Evolutionary conservation across 306 rosid species (phyloP), one percentile per base, ranked within the genome.

Genomic region (Abrus pulchellus): DNA sequence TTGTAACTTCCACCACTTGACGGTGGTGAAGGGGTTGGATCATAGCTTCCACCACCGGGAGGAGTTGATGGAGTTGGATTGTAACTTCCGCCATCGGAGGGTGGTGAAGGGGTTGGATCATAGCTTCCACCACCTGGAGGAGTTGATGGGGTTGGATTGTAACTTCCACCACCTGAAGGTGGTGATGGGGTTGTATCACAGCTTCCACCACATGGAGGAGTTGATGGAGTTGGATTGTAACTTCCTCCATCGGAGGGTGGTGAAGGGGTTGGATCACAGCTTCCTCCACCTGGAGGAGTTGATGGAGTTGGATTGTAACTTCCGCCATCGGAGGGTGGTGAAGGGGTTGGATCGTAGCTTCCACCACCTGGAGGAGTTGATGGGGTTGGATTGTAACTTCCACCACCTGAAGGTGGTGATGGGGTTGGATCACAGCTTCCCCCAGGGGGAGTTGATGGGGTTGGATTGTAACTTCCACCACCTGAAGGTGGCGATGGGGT

Each of bases 11-110:
- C 80, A 2, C 85, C 66, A 10, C 80, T 66, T 7, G 91, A 7
- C 20, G 94, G 94, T 1, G 90, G 30, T 79, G 94, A 75, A 40
- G 92, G 94, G 13, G 86, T 70, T 54, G 91, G 90, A 33, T 68
- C 48, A 45, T 85, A 64, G 83, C 90, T 30, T 85, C 94, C 89
- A 32, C 82, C 47, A 1, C 7, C 61, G 3, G 82, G n/a, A 2
- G 83, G 77, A 4, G 82, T 29, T 70, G 84, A 52, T 57, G 90
- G 81, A 2, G 88, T 82, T 41, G 84, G 80, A 68, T 69, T 57
- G 5, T 68, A 75, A 7, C 75, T 67, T 43, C 82, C 82, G 1
- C 86, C 55, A 11, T 76, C 75, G 4, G 91, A 6, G 20, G 94
- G 94, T 1, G 89, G 30, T 79, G 94, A 75, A 38, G 91, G 94